These are phyloP conservation scores for Zymoseptoria tritici DNA, from an alignment of 2,329 filamentous ascomycete species.

Conservation along the genomic window DNA sequence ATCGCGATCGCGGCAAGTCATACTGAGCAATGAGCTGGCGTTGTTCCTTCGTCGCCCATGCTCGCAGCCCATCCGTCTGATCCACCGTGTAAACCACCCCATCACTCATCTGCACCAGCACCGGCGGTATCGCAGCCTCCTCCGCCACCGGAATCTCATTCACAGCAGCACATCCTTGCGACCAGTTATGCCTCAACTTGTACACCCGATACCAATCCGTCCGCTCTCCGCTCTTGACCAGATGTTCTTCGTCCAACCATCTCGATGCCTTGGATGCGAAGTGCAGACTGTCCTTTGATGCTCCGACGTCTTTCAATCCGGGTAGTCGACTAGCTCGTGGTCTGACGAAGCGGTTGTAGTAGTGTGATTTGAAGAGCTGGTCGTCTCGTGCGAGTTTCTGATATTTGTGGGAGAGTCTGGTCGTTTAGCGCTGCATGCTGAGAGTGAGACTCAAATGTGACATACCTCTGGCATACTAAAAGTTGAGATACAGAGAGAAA, in stretches of 20 bases:
- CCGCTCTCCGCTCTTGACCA: conserved; percentile 43
- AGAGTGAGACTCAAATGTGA: conserved; percentile 10
- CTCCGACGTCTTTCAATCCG: conserved; percentile 46
- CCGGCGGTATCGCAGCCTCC: conserved; percentile 45
- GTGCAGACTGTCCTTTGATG: conserved; percentile 33
- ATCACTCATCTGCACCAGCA: conserved; percentile 70
- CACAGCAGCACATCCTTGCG: conserved; percentile 69
- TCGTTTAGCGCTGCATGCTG: conserved; percentile 34
- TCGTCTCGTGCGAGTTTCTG: conserved; percentile 66
- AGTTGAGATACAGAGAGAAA: conserved; percentile 65
- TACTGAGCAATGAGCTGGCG: conserved; percentile 52
- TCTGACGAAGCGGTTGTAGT: conserved; percentile 79
- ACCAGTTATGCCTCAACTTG: conserved; percentile 85
- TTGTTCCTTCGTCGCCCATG: conserved; percentile 61
- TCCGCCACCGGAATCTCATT: conserved; percentile 63
- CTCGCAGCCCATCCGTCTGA: conserved; percentile 59
- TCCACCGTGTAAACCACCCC: conserved; percentile 75
- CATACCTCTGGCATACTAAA: conserved; percentile 54
- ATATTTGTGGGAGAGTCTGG: conserved; percentile 67
- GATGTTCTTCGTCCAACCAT: conserved; percentile 55
- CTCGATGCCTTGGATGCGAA: conserved; percentile 51
- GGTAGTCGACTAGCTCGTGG: conserved; percentile 71
- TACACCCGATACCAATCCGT: conserved; percentile 86
- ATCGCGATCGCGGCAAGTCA: conserved; percentile 15
- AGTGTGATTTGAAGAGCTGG: conserved; percentile 84